Evolutionary conservation across 129 eudicot genomes (phyloP).

Genomic region (Flaveria linearis): DNA sequence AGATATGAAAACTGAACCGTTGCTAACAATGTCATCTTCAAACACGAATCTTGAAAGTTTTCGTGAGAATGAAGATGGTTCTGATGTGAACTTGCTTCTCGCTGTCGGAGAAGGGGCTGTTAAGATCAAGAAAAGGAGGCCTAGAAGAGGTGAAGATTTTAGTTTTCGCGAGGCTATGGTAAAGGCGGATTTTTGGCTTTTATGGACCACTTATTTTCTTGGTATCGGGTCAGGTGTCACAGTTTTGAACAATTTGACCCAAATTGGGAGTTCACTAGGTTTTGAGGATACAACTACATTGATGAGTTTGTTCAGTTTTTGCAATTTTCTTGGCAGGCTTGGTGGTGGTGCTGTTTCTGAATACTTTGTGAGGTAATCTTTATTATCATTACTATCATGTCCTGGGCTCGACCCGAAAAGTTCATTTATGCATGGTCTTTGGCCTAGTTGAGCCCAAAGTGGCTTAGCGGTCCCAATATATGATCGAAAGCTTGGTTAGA

Average conservation of each 20-base stretch:
- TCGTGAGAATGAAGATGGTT: conserved; percentile 52
- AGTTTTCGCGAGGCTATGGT: conserved; percentile 70
- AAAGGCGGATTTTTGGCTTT: conserved; percentile 97
- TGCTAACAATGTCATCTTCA: conserved; percentile 65
- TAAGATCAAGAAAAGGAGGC: conserved; percentile 66
- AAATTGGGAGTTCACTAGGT: conserved; percentile 73
- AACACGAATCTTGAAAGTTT: conserved; percentile 41
- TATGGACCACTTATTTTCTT: conserved; percentile 82
- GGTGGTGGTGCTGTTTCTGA: conserved; percentile 91
- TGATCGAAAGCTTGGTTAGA: not conserved
- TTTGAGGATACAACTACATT: conserved; percentile 63
- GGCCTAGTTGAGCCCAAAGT: not conserved
- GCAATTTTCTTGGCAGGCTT: conserved; percentile 86
- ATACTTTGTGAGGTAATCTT: conserved; percentile 70
- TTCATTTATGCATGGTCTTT: not conserved
- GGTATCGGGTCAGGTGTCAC: conserved; percentile 94
- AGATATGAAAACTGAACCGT: conserved; percentile 44
- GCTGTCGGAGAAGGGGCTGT: conserved; percentile 97
- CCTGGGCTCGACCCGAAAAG: not conserved
- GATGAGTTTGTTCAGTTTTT: conserved; percentile 81
- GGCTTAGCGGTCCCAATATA: not conserved
- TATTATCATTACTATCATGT: not conserved
- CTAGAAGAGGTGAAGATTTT: conserved; percentile 92
- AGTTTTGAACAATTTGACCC: conserved; percentile 89
- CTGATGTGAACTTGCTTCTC: conserved; percentile 75